Percentiles rank a stretch among this genome's conserved stretches.
phyloP scores from a whole-genome alignment of 2,329 filamentous ascomycete genomes.

The Periconia macrospinosa region DNA sequence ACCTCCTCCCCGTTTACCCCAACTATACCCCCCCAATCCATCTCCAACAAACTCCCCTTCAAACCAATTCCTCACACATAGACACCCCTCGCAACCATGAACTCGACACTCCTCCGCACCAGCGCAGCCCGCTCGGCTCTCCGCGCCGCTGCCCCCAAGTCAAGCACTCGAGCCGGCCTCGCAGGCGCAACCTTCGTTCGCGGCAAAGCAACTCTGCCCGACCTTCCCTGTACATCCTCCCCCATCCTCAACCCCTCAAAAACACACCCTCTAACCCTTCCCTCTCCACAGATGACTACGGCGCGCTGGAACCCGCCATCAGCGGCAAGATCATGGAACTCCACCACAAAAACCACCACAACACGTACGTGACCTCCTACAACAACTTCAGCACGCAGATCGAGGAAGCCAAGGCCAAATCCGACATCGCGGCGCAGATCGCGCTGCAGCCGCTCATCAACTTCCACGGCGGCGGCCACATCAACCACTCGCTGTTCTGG shows the following conservation, averaged over 20 bases:
- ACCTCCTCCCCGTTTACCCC: conserved; percentile 6
- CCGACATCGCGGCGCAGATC: conserved; percentile 55
- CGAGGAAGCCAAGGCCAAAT: conserved; percentile 57
- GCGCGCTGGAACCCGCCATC: conserved; percentile 82
- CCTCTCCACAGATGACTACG: conserved; percentile 81
- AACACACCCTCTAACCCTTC: neutral
- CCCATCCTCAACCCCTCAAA: neutral
- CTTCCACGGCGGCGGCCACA: conserved; percentile 69
- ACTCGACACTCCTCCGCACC: conserved; percentile 73
- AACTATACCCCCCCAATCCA: conserved; percentile 1
- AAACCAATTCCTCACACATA: conserved; percentile 16
- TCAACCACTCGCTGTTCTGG: conserved; percentile 71
- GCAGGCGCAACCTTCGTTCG: conserved; percentile 77
- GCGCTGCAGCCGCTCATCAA: conserved; percentile 62
- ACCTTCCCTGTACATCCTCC: conserved; percentile 68
- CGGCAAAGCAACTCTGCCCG: conserved; percentile 89
- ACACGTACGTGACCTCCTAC: conserved; percentile 88
- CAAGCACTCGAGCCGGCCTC: conserved; percentile 62
- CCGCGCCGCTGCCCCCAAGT: conserved; percentile 65
- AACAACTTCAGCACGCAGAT: conserved; percentile 78
- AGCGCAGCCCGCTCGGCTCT: conserved; percentile 71
- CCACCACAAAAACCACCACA: conserved; percentile 92
- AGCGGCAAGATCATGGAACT: conserved; percentile 95
- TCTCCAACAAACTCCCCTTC: neutral
- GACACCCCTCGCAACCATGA: conserved; percentile 60